These are phyloP conservation scores for Alternaria consortialis DNA, from an alignment of 2,329 filamentous ascomycete species.

Conservation along the genomic window DNA sequence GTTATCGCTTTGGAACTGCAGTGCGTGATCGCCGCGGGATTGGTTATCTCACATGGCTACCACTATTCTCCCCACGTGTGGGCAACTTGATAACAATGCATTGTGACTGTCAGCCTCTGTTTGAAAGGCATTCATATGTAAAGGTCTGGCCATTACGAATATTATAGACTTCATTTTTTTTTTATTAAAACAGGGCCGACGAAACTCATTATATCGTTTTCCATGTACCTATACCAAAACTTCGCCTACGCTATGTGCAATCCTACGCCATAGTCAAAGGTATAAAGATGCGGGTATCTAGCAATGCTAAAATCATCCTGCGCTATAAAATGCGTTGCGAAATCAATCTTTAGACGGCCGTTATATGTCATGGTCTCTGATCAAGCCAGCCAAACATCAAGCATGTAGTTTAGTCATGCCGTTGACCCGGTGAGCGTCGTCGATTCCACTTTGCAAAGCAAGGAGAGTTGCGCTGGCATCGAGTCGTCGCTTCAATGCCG, in stretches of 20 bases:
- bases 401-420: conserved; percentile 42
- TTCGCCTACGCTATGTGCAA: conserved; percentile 18
- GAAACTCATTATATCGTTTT: conserved; percentile 11
- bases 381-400: conserved; percentile 19
- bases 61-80: conserved; percentile 25
- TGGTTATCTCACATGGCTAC: conserved; percentile 1
- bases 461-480: conserved; percentile 49
- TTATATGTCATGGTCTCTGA: conserved; percentile 17
- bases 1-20: conserved; percentile 31
- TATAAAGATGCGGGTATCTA: conserved; percentile 52
- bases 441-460: conserved; percentile 42
- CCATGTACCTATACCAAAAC: conserved; percentile 2
- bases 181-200: background rate
- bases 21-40: conserved; percentile 16
- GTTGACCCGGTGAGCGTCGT: conserved; percentile 32
- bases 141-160: background rate
- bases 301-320: conserved; percentile 44
- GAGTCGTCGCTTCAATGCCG: conserved; percentile 48
- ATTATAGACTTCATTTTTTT: background rate
- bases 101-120: background rate
- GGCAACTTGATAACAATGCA: background rate
- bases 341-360: conserved; percentile 21
- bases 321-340: conserved; percentile 30
- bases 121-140: background rate
- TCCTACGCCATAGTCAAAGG: conserved; percentile 23